These are phyloP conservation scores for Botryotinia convoluta DNA, from an alignment of 2,329 filamentous ascomycete genomes.

Conservation along the genomic window DNA sequence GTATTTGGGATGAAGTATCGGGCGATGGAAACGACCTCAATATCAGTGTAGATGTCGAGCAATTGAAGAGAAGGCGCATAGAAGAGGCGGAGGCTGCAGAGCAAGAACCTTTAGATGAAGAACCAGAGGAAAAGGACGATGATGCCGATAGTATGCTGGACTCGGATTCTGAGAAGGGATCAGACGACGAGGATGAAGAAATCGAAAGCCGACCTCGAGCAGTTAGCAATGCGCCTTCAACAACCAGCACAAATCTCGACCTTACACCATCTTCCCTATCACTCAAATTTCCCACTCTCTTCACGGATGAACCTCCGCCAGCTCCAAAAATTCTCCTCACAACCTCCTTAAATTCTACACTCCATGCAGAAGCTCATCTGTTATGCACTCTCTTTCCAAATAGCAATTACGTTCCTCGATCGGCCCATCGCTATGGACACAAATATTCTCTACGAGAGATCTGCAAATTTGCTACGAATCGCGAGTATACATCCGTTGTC, in stretches of 20 bases:
- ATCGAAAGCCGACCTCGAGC: conserved; percentile 40
- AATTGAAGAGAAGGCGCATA: conserved; percentile 56
- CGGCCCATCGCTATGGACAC: conserved; percentile 77
- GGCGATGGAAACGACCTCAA: conserved; percentile 59
- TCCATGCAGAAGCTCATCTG: conserved; percentile 78
- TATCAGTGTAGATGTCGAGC: conserved; percentile 54
- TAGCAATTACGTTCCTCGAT: conserved; percentile 79
- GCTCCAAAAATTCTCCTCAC: conserved; percentile 87
- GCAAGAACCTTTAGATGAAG: conserved; percentile 43
- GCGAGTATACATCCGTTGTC: conserved; percentile 79
- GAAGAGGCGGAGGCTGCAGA: conserved; percentile 48
- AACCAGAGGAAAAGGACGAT: conserved; percentile 49
- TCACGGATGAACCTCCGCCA: conserved; percentile 56
- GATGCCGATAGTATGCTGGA: conserved; percentile 78
- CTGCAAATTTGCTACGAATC: conserved; percentile 75
- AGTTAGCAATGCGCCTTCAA: conserved; percentile 49
- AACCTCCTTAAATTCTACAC: conserved; percentile 81
- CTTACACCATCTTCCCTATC: conserved; percentile 59
- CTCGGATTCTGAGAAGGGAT: conserved; percentile 50
- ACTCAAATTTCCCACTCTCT: conserved; percentile 61
- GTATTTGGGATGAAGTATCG: conserved; percentile 81
- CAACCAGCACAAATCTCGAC: conserved; percentile 62
- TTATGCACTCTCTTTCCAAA: conserved; percentile 80
- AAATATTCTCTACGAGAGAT: conserved; percentile 94
- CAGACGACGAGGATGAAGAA: conserved; percentile 46